Conservation (phyloP, 1,139 yeast genomes). For the Geotrichum klebahnii region DNA sequence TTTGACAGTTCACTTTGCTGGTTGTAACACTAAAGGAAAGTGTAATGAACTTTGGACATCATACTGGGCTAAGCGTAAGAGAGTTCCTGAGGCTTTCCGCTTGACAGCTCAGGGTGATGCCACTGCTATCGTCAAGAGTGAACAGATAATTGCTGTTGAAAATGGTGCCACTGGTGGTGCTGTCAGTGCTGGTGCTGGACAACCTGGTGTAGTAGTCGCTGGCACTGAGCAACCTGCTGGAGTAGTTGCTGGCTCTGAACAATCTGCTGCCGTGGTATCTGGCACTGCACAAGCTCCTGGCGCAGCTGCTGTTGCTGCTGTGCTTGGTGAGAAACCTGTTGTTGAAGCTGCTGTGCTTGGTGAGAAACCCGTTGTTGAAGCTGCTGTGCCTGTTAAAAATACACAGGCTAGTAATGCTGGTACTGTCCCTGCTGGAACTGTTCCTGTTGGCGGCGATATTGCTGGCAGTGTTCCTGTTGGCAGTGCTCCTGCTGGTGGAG, state of each 20-base stretch:
- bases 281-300: neutral
- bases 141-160: too few relatives aligned
- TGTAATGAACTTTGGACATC: constrained; percentile 17
- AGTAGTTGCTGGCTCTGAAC: too few relatives aligned
- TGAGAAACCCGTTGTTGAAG: neutral
- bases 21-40: constrained; percentile 21
- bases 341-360: neutral
- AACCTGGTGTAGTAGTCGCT: too few relatives aligned
- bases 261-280: too few relatives aligned
- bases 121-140: too few relatives aligned
- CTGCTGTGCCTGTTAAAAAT: neutral
- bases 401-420: neutral
- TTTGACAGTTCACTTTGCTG: constrained; percentile 35
- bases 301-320: neutral
- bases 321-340: too few relatives aligned
- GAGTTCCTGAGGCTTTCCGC: constrained; percentile 16
- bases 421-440: neutral
- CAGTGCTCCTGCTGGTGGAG: too few relatives aligned
- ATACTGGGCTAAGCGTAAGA: constrained; percentile 15
- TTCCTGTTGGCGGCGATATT: neutral
- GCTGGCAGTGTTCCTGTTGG: neutral
- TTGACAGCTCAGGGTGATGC: neutral
- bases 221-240: too few relatives aligned
- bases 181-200: neutral
- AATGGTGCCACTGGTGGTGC: neutral